Conservation (phyloP, 306 rosid species). For the Prinsepia uniflora region DNA sequence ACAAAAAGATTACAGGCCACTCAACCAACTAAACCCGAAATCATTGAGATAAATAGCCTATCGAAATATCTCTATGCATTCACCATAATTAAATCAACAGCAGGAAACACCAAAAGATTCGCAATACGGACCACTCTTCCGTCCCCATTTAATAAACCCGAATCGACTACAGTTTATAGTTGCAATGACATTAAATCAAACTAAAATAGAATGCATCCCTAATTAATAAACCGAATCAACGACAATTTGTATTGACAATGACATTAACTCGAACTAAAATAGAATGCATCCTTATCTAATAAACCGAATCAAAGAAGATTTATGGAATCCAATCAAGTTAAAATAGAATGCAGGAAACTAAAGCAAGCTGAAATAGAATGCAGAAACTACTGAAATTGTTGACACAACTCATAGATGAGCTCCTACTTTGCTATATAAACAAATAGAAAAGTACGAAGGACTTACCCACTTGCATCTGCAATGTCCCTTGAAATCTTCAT, state of each 20-base stretch:
- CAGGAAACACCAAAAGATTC: not conserved
- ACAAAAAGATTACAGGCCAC: constrained; percentile 8
- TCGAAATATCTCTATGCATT: not conserved
- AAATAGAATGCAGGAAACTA: not conserved
- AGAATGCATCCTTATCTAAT: too few species aligned
- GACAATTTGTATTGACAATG: too few species aligned
- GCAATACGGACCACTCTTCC: too few species aligned
- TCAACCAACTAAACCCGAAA: not conserved
- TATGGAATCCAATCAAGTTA: too few species aligned
- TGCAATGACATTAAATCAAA: not conserved
- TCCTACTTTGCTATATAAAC: not conserved
- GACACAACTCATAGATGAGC: not conserved
- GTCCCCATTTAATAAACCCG: too few species aligned
- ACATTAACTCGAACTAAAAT: too few species aligned
- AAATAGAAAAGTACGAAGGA: not conserved
- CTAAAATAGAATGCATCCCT: not conserved
- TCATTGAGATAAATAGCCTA: not conserved
- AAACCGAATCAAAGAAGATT: too few species aligned
- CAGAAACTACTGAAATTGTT: not conserved
- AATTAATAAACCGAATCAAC: too few species aligned
- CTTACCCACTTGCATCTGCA: constrained; percentile 80
- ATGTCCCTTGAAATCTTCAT: constrained; percentile 82
- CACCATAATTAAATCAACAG: not conserved
- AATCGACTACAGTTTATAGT: not conserved
- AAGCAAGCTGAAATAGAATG: not conserved